Evolutionary conservation across 257 asterid genomes (phyloP).

Genomic region (Ilex aquifolium): DNA sequence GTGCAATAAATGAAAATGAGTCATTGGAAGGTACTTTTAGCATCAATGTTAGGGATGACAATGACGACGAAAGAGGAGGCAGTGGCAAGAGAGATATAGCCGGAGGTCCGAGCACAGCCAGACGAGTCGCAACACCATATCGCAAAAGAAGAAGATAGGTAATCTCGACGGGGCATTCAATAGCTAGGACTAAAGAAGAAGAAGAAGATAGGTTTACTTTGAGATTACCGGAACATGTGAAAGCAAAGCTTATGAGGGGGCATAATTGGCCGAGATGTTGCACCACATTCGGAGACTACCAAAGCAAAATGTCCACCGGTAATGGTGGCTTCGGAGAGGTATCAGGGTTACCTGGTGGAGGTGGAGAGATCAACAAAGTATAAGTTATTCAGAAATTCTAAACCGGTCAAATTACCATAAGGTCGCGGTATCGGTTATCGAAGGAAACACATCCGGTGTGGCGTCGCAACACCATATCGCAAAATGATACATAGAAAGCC

Average conservation of each 20-base stretch:
- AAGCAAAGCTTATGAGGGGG: slow-evolving; percentile 39
- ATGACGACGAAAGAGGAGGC: slow-evolving; percentile 6
- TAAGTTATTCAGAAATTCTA: slow-evolving; percentile 2
- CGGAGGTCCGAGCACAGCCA: not conserved
- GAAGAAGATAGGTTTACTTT: slow-evolving; percentile 60
- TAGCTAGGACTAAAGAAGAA: slow-evolving; percentile 17
- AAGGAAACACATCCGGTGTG: too few relatives aligned
- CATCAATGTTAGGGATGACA: slow-evolving; percentile 36
- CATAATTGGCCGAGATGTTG: slow-evolving; percentile 61
- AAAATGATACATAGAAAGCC: too few relatives aligned
- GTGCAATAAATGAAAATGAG: slow-evolving; percentile 16
- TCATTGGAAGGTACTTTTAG: slow-evolving; percentile 22
- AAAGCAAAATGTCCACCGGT: slow-evolving; percentile 7
- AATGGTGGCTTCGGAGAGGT: slow-evolving; percentile 32
- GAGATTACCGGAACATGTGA: slow-evolving; percentile 63
- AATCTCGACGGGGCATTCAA: slow-evolving; percentile 86
- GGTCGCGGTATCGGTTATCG: too few relatives aligned
- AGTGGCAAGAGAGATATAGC: not conserved
- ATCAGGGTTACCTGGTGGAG: slow-evolving; percentile 20
- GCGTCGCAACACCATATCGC: too few relatives aligned
- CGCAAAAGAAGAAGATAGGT: too few relatives aligned
- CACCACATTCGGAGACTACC: slow-evolving; percentile 45
- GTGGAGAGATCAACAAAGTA: slow-evolving; percentile 19
- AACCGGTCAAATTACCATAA: too few relatives aligned
- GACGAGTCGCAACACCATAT: too few relatives aligned